Conservation (phyloP, 2,329 filamentous ascomycete species). For the Colletotrichum chrysophilum region DNA sequence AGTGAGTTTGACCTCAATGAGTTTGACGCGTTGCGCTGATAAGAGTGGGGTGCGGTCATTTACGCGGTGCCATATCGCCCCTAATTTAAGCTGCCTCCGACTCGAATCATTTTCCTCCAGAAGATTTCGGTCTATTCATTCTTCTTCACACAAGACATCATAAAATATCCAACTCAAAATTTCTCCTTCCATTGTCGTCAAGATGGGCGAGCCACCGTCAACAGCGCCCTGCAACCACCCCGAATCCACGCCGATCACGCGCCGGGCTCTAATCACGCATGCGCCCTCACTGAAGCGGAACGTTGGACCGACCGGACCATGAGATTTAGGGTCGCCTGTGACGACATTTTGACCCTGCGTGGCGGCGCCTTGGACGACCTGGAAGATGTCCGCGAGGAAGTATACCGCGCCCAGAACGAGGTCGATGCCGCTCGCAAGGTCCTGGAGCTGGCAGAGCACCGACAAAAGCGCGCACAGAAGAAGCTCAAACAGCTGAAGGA, state of each 20-base stretch:
- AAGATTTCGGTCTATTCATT: too few species aligned
- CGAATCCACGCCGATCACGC: background rate
- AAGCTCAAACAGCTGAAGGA: background rate
- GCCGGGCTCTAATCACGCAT: fast-evolving
- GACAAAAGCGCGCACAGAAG: background rate
- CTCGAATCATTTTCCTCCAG: too few species aligned
- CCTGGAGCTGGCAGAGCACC: background rate
- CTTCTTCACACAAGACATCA: too few species aligned
- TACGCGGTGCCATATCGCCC: too few species aligned
- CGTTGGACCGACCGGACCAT: fast-evolving
- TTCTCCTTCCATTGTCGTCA: background rate
- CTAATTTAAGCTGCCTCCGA: too few species aligned
- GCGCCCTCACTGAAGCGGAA: background rate
- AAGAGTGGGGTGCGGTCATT: too few species aligned
- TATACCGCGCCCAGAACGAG: background rate
- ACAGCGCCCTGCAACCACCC: background rate
- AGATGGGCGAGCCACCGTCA: background rate
- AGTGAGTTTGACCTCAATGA: too few species aligned
- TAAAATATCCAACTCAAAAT: too few species aligned
- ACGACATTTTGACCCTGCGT: background rate
- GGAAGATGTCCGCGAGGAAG: background rate
- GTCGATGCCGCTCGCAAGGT: background rate
- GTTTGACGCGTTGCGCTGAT: too few species aligned
- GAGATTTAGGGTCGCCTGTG: background rate
- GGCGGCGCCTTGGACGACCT: background rate